Evolutionary conservation across 257 asterid genomes (phyloP), one percentile per base, ranked within the genome.

Genomic region (Leonotis leonurus): DNA sequence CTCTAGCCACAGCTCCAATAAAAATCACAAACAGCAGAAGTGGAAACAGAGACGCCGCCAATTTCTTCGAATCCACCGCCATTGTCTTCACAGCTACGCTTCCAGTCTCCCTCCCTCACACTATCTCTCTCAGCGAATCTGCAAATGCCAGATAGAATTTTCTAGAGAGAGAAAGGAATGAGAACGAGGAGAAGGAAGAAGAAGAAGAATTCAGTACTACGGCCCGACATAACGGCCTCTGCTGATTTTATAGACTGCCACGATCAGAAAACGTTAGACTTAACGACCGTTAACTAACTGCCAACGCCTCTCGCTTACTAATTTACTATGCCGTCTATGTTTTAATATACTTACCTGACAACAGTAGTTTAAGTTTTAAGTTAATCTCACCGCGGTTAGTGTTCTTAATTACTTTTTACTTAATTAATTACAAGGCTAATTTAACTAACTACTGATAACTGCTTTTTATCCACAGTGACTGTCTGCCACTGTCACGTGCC

Each of bases 191-290:
- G 48, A 14, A 61, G 37, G 70, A 65, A 22, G 50, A 36, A 5
- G 71, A 57, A 27, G 65, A 43, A 73, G 70, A 25, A n/a, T n/a
- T n/a, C n/a, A 64, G 82, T 81, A 57, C 81, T 61, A 55, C 59
- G 68, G 30, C 71, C 82, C 83, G 67, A 78, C 71, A 83, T 83
- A 85, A 85, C 87, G 92, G 92, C 77, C 85, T 81, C 70, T 49
- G 68, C 55, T 58, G 70, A 33, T 83, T 88, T 51, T 88, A 88
- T 81, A 85, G 88, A 71, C 70, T 54, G 64, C 35, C 65, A 53
- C 67, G 63, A 37, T 51, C 67, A 30, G 64, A 71, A 68, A 50
- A 70, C 87, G 93, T 70, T 62, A 65, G 55, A 27, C 11, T 62
- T 80, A 58, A 89, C 94, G 85, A 54, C 76, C 85, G 88, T 82